Percentiles rank a stretch among this genome's conserved stretches.
phyloP scores from a whole-genome alignment of 169 alveolate species.

The Cryptosporidium xiaoi region DNA sequence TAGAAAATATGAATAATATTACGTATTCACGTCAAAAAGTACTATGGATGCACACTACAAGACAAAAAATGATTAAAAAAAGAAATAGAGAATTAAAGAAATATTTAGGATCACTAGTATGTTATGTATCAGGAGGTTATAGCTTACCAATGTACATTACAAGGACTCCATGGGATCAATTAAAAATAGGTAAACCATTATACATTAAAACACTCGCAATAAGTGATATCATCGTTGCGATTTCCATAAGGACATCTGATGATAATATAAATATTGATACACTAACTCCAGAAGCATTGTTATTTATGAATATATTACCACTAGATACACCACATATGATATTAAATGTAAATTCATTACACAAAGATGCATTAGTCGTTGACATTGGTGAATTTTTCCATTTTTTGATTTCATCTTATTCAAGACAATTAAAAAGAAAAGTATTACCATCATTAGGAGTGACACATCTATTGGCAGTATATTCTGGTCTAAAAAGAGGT shows the following conservation, averaged over 20 bases:
- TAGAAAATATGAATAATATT: conserved; percentile 75
- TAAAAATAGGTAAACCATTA: conserved; percentile 82
- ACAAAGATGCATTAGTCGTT: conserved; percentile 81
- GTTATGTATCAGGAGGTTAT: conserved; percentile 72
- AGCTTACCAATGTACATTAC: conserved; percentile 71
- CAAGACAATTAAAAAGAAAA: conserved; percentile 88
- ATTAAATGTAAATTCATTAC: conserved; percentile 85
- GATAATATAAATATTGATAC: conserved; percentile 79
- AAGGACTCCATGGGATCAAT: conserved; percentile 75
- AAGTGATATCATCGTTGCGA: conserved; percentile 84
- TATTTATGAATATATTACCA: conserved; percentile 90
- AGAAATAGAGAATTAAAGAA: conserved; percentile 5
- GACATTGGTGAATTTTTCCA: conserved; percentile 87
- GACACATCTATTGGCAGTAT: conserved; percentile 87
- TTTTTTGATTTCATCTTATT: conserved; percentile 84
- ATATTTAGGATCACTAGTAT: conserved; percentile 42
- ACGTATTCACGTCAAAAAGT: conserved; percentile 53
- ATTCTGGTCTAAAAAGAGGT: conserved; percentile 87
- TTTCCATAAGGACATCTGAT: conserved; percentile 90
- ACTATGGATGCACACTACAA: conserved; percentile 47
- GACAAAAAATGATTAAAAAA: conserved; percentile 53
- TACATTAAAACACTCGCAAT: conserved; percentile 84
- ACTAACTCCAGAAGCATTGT: conserved; percentile 82
- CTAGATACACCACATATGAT: conserved; percentile 91
- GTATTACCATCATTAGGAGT: conserved; percentile 91